These are phyloP conservation scores for Solanum hybrid DNA, from an alignment of 305 asterid genomes.

Conservation along the genomic window DNA sequence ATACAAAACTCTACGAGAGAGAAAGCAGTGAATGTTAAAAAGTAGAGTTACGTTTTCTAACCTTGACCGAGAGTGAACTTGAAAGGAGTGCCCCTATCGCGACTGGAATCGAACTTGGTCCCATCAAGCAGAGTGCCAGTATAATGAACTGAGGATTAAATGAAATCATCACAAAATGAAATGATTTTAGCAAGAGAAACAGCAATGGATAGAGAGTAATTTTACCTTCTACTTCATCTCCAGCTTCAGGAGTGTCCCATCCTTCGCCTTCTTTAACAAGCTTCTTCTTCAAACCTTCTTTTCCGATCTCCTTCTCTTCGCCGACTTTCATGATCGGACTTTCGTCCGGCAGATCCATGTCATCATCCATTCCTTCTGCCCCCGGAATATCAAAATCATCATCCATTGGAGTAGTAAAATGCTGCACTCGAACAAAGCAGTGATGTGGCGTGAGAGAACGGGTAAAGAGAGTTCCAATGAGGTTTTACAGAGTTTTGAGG, in stretches of 20 bases:
- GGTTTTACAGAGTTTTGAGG: not conserved
- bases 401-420: conserved; percentile 13
- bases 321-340: conserved; percentile 36
- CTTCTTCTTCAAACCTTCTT: conserved; percentile 54
- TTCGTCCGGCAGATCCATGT: conserved; percentile 33
- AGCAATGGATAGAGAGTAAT: not conserved
- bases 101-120: conserved; percentile 87
- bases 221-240: conserved; percentile 69
- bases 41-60: conserved; percentile 2
- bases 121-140: conserved; percentile 88
- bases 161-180: not conserved
- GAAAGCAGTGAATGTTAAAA: not conserved
- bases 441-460: not conserved
- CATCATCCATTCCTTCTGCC: conserved; percentile 22
- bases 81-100: conserved; percentile 71
- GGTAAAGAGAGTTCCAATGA: conserved; percentile 8
- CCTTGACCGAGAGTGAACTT: conserved; percentile 94
- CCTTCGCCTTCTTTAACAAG: conserved; percentile 62
- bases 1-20: not conserved
- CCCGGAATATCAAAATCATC: conserved; percentile 31
- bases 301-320: conserved; percentile 57
- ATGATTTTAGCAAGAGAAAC: not conserved
- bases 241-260: conserved; percentile 47
- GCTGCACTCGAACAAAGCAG: not conserved
- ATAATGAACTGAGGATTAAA: conserved; percentile 53